phyloP scores from a whole-genome alignment of 441 rosid genomes.

The Geranium incanum region DNA sequence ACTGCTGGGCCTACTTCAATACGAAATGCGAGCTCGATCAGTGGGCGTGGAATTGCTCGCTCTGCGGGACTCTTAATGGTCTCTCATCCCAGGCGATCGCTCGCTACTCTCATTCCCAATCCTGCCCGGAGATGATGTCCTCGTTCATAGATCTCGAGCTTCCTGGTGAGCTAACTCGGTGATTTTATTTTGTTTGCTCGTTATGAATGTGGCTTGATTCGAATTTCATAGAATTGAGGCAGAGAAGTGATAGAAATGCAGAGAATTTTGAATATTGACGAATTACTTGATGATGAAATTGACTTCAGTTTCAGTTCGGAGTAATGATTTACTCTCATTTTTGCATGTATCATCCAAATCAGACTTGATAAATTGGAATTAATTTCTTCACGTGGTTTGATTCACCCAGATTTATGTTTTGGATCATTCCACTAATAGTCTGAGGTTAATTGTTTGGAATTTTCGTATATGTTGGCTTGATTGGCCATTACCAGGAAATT shows the following conservation, averaged over 20 bases:
- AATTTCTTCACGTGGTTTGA: not conserved
- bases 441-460: not conserved
- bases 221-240: not conserved
- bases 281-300: not conserved
- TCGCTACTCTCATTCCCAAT: slow-evolving; percentile 71
- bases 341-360: not conserved
- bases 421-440: not conserved
- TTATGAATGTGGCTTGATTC: not conserved
- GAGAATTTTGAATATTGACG: not conserved
- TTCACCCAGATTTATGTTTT: not conserved
- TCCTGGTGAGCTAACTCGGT: slow-evolving; percentile 38
- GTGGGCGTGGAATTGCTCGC: slow-evolving; percentile 93
- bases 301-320: not conserved
- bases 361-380: not conserved
- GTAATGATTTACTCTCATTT: not conserved
- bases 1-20: slow-evolving; percentile 87
- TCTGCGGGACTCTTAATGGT: slow-evolving; percentile 87
- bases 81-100: slow-evolving; percentile 62
- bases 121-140: slow-evolving; percentile 76
- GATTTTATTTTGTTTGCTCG: slow-evolving; percentile 1
- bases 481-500: not conserved
- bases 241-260: not conserved
- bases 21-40: slow-evolving; percentile 89
- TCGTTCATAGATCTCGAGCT: slow-evolving; percentile 91
- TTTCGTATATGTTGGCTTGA: not conserved